Evolutionary conservation across 2,329 filamentous ascomycete species (phyloP), one percentile per base, ranked within the genome.

Genomic region (Chaetomiaceae sp.): DNA sequence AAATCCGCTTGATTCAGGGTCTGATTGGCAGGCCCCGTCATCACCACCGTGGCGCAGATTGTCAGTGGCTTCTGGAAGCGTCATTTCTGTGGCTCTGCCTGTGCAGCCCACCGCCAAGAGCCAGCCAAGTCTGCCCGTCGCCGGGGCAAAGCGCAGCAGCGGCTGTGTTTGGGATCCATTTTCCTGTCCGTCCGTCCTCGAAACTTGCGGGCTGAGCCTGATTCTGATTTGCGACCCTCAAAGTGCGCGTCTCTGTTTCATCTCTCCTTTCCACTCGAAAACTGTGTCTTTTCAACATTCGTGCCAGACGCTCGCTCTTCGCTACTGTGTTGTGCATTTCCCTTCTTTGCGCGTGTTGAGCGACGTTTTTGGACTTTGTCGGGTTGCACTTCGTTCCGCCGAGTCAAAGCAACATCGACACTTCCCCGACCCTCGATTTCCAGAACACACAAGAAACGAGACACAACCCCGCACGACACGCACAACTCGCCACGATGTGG

Each of bases 401-500:
- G n/a, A n/a, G 34, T 41, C 40, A 34, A 13, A 14, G 19, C 34
- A 8, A 27, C 19, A 10, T 4, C 25, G n/a, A n/a, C 19, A n/a
- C 3, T 19, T 6, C 25, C 6, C 25, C 25, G 3, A 27, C 10
- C 30, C 30, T 33, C 30, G 30, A 10, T 33, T n/a, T 33, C 7
- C n/a, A n/a, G n/a, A n/a, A n/a, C n/a, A n/a, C n/a, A n/a, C n/a
- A n/a, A n/a, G n/a, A n/a, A n/a, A n/a, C n/a, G n/a, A n/a, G n/a
- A n/a, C n/a, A n/a, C n/a, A n/a, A n/a, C n/a, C n/a, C n/a, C n/a
- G n/a, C n/a, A n/a, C n/a, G n/a, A n/a, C n/a, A n/a, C 48, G 17
- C 30, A 7, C 37, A 27, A 30, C 42, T 25, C 37, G 35, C 5
- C 47, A 65, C 34, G 49, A 75, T 77, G 68, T 69, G 70, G 60